These are phyloP conservation scores for Camellia japonica DNA, from an alignment of 148 eudicot genomes.

Conservation along the genomic window DNA sequence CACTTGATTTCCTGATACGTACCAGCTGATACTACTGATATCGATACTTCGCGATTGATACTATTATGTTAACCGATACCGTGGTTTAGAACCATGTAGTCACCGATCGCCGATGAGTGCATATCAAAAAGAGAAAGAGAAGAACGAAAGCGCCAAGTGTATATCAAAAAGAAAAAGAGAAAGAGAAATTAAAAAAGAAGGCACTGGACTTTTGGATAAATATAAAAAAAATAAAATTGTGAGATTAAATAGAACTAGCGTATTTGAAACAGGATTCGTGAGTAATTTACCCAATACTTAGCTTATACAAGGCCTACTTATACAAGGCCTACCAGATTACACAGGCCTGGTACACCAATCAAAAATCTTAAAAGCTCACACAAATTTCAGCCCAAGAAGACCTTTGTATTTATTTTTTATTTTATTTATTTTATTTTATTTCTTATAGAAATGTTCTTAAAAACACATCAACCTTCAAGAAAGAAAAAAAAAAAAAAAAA, in stretches of 20 bases:
- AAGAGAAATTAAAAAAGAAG: neutral
- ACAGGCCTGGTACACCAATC: neutral
- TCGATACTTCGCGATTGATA: no score
- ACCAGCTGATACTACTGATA: no score
- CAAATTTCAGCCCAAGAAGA: neutral
- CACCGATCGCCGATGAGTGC: no score
- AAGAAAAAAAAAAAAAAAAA: no score
- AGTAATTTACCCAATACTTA: neutral
- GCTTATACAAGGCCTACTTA: neutral
- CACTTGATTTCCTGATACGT: no score
- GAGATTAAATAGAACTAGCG: neutral
- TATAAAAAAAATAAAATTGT: no score
- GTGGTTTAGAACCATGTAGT: no score
- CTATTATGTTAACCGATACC: no score
- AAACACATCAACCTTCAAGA: neutral
- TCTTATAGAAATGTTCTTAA: neutral
- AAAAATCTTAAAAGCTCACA: neutral
- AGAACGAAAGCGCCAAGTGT: neutral
- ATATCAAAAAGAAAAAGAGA: neutral
- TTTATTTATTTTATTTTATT: no score
- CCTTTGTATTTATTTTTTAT: no score
- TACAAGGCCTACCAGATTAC: neutral
- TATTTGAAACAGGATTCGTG: no score
- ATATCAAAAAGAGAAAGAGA: neutral
- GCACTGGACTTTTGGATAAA: neutral